phyloP scores from a whole-genome alignment of 2,329 filamentous ascomycete species.

The Fusarium veterinarium region DNA sequence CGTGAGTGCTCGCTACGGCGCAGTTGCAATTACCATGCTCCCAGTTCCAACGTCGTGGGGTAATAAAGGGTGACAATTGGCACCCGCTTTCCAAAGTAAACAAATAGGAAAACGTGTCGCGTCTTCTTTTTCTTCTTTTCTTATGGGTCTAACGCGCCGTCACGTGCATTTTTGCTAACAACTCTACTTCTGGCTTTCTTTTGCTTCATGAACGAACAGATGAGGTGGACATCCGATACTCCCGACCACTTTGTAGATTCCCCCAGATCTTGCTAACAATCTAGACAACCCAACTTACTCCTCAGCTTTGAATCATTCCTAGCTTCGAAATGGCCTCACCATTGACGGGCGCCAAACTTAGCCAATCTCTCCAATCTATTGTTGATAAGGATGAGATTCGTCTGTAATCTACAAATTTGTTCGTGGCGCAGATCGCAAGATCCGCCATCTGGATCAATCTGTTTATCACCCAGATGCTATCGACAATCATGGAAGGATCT shows the following conservation, averaged over 20 bases:
- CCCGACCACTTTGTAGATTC: neutral
- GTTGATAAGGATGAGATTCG: neutral
- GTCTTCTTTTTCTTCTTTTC: slow-evolving; percentile 8
- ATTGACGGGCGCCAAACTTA: neutral
- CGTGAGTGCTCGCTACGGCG: slow-evolving; percentile 21
- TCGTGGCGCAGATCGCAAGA: neutral
- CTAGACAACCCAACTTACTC: neutral
- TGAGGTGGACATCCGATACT: neutral
- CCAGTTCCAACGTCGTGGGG: slow-evolving; percentile 24
- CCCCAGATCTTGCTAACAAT: neutral
- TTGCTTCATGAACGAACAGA: neutral
- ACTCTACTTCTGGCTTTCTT: neutral
- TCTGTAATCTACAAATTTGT: neutral
- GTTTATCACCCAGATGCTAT: neutral
- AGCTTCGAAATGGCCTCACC: neutral
- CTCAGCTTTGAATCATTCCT: neutral
- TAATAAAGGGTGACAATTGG: slow-evolving; percentile 28
- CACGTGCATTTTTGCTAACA: slow-evolving; percentile 29
- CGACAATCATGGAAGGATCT: neutral
- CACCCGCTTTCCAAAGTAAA: slow-evolving; percentile 41
- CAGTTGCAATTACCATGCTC: slow-evolving; percentile 11
- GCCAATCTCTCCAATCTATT: neutral
- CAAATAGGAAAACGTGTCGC: slow-evolving; percentile 40
- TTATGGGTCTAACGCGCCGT: slow-evolving; percentile 29
- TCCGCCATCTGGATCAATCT: neutral